Evolutionary conservation across 139 green algal species (phyloP).

Genomic region (Pleodorina starrii): DNA sequence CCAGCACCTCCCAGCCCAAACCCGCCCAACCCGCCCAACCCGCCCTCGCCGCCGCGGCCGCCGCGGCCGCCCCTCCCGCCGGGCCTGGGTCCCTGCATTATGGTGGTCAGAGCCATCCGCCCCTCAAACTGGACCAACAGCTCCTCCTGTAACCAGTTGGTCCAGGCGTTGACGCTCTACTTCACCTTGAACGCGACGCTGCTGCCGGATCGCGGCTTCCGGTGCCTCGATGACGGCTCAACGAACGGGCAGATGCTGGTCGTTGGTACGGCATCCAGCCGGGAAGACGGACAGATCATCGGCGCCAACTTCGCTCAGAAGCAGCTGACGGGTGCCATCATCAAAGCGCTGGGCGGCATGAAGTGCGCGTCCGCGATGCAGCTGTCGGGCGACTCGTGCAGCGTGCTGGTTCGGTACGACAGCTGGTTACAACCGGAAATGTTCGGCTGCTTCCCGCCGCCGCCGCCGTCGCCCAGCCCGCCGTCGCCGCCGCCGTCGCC

Average conservation of each 20-base stretch:
- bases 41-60: conserved; percentile 1
- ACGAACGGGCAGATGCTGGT: conserved; percentile 38
- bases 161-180: not conserved
- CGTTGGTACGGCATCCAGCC: conserved; percentile 35
- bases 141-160: not conserved
- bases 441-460: not conserved
- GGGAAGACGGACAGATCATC: not conserved
- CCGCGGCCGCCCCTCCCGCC: conserved; percentile 37
- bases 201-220: not conserved
- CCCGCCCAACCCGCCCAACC: conserved; percentile 10
- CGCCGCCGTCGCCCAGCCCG: not conserved
- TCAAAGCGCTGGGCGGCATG: conserved; percentile 27
- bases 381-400: not conserved
- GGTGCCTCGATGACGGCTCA: conserved; percentile 32
- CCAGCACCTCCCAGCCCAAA: not conserved
- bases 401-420: not conserved
- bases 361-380: not conserved
- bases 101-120: conserved; percentile 24
- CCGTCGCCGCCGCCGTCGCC: not conserved
- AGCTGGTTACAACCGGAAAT: not conserved
- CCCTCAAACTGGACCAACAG: conserved; percentile 12
- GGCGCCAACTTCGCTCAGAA: not conserved
- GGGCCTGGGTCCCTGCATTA: conserved; percentile 39
- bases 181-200: not conserved
- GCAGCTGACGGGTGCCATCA: not conserved